Percentiles rank a stretch among this genome's conserved stretches.
phyloP scores from a whole-genome alignment of 164 flowering plant genomes.

The Tetrastigma voinierianum region DNA sequence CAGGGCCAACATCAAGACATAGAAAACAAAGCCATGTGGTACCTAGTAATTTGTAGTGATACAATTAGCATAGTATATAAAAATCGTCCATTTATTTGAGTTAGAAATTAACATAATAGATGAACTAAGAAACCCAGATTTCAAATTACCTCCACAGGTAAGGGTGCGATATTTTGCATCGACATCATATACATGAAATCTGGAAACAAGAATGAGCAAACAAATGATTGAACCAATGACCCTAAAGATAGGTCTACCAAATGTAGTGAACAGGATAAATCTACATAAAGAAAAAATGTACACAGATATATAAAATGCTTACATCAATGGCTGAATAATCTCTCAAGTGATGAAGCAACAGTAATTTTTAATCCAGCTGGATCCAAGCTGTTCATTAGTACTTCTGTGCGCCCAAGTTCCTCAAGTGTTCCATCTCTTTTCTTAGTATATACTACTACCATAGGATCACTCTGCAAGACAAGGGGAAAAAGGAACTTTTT shows the following conservation, averaged over 20 bases:
- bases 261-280: background rate
- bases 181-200: slow-evolving; percentile 72
- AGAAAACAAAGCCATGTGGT: too few species aligned
- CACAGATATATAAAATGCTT: slow-evolving; percentile 14
- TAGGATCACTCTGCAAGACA: slow-evolving; percentile 71
- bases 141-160: slow-evolving; percentile 59
- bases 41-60: too few species aligned
- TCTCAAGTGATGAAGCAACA: slow-evolving; percentile 69
- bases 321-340: slow-evolving; percentile 72
- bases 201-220: slow-evolving; percentile 24
- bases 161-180: slow-evolving; percentile 67
- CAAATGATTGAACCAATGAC: background rate
- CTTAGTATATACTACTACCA: slow-evolving; percentile 59
- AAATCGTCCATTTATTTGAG: background rate
- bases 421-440: slow-evolving; percentile 60
- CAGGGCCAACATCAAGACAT: too few species aligned
- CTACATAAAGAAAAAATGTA: background rate
- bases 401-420: slow-evolving; percentile 87
- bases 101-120: background rate
- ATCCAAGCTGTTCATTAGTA: slow-evolving; percentile 58
- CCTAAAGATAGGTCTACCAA: too few species aligned
- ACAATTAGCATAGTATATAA: too few species aligned
- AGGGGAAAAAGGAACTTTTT: background rate
- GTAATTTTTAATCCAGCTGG: slow-evolving; percentile 70
- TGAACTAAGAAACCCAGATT: background rate